Percentiles rank a stretch among this genome's conserved stretches.
phyloP scores from a whole-genome alignment of 495 filamentous ascomycete species.

The Durotheca rogersii region DNA sequence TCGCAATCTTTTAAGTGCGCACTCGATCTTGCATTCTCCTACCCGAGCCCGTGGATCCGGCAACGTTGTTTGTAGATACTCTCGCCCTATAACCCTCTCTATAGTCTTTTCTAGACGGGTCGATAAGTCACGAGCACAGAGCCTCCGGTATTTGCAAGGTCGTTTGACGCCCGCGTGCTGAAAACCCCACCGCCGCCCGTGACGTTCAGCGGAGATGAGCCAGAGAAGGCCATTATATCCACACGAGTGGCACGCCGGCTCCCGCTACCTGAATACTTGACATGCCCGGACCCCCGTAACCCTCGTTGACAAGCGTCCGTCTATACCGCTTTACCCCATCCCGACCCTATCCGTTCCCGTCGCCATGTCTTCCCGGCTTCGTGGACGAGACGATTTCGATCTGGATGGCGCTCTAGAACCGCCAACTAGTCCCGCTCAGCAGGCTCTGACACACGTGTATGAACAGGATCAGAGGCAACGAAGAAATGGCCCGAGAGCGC shows the following conservation, averaged over 20 bases:
- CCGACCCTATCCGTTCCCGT: conserved; percentile 1
- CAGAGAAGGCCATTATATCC: conserved; percentile 6
- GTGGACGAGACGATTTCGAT: conserved; percentile 22
- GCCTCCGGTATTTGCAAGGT: conserved; percentile 3
- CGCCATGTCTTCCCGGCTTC: conserved; percentile 42
- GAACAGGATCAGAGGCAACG: conserved; percentile 56
- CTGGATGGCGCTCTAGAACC: conserved; percentile 27
- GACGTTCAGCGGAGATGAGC: conserved; percentile 23
- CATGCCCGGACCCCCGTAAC: conserved; percentile 1
- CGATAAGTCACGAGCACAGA: conserved; percentile 20
- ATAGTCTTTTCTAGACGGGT: no score
- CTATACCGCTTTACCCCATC: conserved; percentile 1
- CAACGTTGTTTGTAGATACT: conserved; percentile 28
- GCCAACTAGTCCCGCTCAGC: conserved; percentile 47
- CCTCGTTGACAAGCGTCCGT: conserved; percentile 19
- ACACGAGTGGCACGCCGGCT: conserved; percentile 19
- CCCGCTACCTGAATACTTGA: conserved; percentile 9
- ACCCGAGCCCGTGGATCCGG: conserved; percentile 26
- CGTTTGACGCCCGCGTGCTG: conserved; percentile 2
- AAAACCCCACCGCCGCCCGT: neutral
- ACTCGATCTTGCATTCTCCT: conserved; percentile 19
- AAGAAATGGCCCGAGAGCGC: conserved; percentile 43
- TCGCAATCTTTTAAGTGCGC: conserved; percentile 17
- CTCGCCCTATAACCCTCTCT: conserved; percentile 9
- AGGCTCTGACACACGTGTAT: conserved; percentile 57